A percentile compares a stretch with the other conserved stretches of the same genome.
Evolutionary conservation across 257 asterid species (phyloP).

Genomic region (Solanum rostratum): DNA sequence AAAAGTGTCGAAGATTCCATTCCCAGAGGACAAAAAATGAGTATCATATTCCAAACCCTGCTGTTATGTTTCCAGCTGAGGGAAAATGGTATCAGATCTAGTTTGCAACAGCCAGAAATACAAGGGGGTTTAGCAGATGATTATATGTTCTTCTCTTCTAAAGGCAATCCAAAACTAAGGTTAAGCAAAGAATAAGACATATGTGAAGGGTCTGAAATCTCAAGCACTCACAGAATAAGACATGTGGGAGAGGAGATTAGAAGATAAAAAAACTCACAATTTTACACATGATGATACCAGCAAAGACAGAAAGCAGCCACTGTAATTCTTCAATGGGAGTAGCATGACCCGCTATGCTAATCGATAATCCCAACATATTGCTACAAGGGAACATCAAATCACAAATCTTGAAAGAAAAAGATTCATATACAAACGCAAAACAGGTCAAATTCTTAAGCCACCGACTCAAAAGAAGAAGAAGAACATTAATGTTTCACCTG

Average conservation of each 20-base stretch:
- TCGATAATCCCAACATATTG: slow-evolving; percentile 25
- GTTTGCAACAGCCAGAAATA: background rate
- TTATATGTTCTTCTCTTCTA: background rate
- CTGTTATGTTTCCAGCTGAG: background rate
- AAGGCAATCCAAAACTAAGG: background rate
- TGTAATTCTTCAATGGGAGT: slow-evolving; percentile 39
- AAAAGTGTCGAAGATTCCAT: background rate
- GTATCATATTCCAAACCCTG: background rate
- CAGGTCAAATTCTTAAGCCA: background rate
- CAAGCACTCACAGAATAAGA: background rate
- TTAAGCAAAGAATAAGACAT: background rate
- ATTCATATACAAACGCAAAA: background rate
- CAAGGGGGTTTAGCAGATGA: background rate
- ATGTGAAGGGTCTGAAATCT: background rate
- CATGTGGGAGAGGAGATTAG: background rate
- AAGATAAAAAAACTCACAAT: slow-evolving; percentile 36
- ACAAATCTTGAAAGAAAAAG: background rate
- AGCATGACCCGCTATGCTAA: slow-evolving; percentile 30
- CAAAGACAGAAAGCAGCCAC: slow-evolving; percentile 47
- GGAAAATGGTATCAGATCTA: background rate
- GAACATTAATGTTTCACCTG: background rate
- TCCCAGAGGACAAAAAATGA: background rate
- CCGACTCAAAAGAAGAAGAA: background rate
- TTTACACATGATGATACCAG: slow-evolving; percentile 77
- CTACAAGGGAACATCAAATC: background rate